Base-by-base conservation (phyloP, 495 filamentous ascomycete species). In the Penicillium bovifimosum region DNA sequence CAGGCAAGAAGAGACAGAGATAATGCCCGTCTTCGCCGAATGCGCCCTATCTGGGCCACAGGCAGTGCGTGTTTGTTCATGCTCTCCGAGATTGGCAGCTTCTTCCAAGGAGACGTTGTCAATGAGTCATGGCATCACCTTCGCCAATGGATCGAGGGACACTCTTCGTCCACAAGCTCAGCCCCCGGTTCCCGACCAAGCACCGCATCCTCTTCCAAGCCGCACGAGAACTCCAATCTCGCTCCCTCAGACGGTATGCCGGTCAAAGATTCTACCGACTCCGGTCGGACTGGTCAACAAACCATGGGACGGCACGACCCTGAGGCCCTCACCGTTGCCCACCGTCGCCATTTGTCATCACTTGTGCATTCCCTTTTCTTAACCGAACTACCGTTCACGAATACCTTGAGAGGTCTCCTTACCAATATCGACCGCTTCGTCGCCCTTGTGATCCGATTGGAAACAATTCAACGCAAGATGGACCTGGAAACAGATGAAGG, bases 101-200 rank as follows among this genome's bases (percentile, higher is more conserved):
- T 93, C 56, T 84, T 96, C 54, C 91, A 96, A 62, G 89, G 87
- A 3, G 90, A 96, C 64, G 86, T 96, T 1, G 82, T 96, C 14
- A 80, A 85, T 47, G 84, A 83, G 8, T 86, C 88, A 0, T 95
- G 87, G 77, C 73, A 78, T 39, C 73, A 79, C 51, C 80, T 86
- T 41, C 71, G 73, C 13, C 61, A 74, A 67, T 74, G 88, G 86
- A 64, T 87, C 77, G 54, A 74, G 56, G 64, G 63, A 8, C 42
- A 50, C 7, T 38, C 58, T 28, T 40, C 43, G 5, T 39, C 43
- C 4, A 14, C 65, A 20, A 46, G 36, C 13, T 65, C 64, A 14
- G 41, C 49, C n/a, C 34, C 65, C 38, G 48, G 53, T 5, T 76
- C 73, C 49, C 67, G 72, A 50, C 71, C 72, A 11, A 65, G 69